Base-by-base conservation (phyloP, 2,329 filamentous ascomycete genomes). In the Nothophaeocryptopus gaeumannii region DNA sequence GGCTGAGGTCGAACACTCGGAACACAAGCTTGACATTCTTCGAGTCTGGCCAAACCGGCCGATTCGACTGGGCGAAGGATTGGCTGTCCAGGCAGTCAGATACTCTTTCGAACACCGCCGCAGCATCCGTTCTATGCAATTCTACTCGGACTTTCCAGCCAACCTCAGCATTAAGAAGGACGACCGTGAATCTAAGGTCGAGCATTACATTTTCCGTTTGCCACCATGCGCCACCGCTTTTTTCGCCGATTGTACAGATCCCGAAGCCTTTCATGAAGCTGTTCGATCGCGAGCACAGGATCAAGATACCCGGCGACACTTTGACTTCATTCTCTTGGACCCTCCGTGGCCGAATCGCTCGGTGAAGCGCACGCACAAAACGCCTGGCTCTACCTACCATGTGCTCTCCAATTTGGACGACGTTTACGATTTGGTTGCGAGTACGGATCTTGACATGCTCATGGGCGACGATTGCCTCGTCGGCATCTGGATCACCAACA, bases 341-440 rank as follows among this genome's bases (percentile, higher is more conserved):
- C 88, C 88, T 2, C 88, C 88, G 1, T 92, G 88, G 88, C 86
- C 88, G 0, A 92, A 89, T 63, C 79, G 83, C 39, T 91, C 87
- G 5, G 88, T 82, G 11, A 78, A 79, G 58, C 83, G 80, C 71
- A 70, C 76, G 55, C 79, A 82, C 64, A 62, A 69, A 57, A 66
- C 65, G 5, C 51, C 58, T 11, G 56, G 56, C 13, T 51, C 51
- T 8, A 61, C 59, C 3, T 67, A 64, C 37, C 60, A 61, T 61
- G 75, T 57, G 81, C 83, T 66, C 8, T 8, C 50, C 4, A 60
- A 53, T 12, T 38, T 65, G 2, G 55, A 61, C 2, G 80, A 76
- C 5, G 74, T 76, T 5, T 62, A 71, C 43, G 70, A 62, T 15
- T 63, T 75, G 54, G 58, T 77, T 0, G 50, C 67, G 2, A 60